Evolutionary conservation across 2,329 filamentous ascomycete genomes (phyloP), one percentile per base, ranked within the genome.

Genomic region (Paecilomyces variotii): DNA sequence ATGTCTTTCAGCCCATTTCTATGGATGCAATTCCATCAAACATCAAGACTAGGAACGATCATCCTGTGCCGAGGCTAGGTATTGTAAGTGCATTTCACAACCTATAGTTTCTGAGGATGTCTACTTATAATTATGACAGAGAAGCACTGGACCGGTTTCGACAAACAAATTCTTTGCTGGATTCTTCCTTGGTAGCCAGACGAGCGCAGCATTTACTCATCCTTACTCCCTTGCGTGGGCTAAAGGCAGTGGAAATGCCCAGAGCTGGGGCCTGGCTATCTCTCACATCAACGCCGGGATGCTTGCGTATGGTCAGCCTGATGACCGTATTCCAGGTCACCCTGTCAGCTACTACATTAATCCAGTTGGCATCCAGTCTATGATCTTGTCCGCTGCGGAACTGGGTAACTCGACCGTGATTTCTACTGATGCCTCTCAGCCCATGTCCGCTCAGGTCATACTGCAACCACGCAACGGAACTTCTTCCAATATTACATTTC

Each of bases 341-440:
- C 87, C 89, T 3, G 80, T 82, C 1, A 76, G 82, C 28, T 97
- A 88, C 69, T 97, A 89, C 65, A 82, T 88, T 69, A 94, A 90
- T 66, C 91, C 93, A 0, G 78, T 94, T 51, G 89, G 89, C 0
- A 88, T 95, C 27, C 88, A 95, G 67, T 90, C 89, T 1, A 70
- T 97, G 30, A 83, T 91, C 28, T 76, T 97, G 9, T 94, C 91
- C 0, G 92, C 92, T 1, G 76, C 78, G 14, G 91, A 96, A 68
- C 81, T 97, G 7, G 83, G 81, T 2, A 67, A 75, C 1, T 79
- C 76, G 11, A 90, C 89, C 0, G 72, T 77, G 5, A 70, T 87
- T 26, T 82, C 76, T 0, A 79, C 79, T 0, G 80, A 84, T 57
- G 77, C 79, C 0, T 74, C 82, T 26, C 72, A 78, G 56, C 80